A percentile compares a stretch with the other conserved stretches of the same genome.
Evolutionary conservation across 2,329 filamentous ascomycete genomes (phyloP).

Genomic region (Xylariaceae sp.): DNA sequence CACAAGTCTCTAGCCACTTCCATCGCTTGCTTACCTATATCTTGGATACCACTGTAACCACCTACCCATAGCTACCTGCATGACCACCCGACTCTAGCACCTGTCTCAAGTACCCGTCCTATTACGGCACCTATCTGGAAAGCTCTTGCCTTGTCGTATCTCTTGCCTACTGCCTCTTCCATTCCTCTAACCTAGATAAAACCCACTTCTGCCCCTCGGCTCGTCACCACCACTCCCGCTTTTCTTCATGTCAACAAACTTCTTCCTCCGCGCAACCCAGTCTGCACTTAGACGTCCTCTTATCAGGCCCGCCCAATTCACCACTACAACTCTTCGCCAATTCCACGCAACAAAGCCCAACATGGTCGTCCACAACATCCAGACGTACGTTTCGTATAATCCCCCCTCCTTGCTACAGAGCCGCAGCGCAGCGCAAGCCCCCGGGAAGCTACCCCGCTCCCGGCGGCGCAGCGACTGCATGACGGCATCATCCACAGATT

Average conservation of each 20-base stretch:
- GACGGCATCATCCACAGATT: neutral
- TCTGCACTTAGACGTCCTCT: constrained; percentile 16
- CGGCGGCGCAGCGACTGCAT: neutral
- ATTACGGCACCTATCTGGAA: too few species aligned
- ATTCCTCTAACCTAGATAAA: too few species aligned
- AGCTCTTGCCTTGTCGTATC: too few species aligned
- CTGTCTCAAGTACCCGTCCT: too few species aligned
- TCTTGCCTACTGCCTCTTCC: too few species aligned
- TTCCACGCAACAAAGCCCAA: constrained; percentile 37
- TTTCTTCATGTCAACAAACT: constrained; percentile 15
- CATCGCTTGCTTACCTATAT: neutral
- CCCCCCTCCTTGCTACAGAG: neutral
- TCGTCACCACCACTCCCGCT: neutral
- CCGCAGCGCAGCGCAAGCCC: neutral
- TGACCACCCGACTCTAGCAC: too few species aligned
- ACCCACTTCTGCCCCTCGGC: constrained; percentile 14
- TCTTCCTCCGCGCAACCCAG: constrained; percentile 17
- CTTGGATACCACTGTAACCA: too few species aligned
- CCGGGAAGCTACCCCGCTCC: neutral
- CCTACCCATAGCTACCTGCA: too few species aligned
- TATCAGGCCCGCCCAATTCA: constrained; percentile 12
- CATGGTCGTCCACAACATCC: constrained; percentile 39
- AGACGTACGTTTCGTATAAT: constrained; percentile 27
- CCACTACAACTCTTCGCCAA: constrained; percentile 20
- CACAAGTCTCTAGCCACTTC: neutral